phyloP scores from a whole-genome alignment of 768 basidiomycete species.

The Sarcodon aspratus region DNA sequence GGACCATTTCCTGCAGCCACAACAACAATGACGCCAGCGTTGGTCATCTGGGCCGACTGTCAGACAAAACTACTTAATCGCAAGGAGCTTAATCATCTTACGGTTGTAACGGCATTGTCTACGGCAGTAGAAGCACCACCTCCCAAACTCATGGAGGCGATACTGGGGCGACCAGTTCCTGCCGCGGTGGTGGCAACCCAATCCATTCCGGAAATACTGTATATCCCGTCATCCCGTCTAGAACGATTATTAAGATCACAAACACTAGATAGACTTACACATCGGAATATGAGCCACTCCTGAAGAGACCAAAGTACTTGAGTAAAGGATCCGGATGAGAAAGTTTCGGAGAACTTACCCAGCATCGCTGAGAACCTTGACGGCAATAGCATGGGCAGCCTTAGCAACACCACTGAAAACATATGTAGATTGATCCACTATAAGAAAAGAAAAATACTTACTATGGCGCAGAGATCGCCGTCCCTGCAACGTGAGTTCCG shows the following conservation, averaged over 20 bases:
- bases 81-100: not conserved
- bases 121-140: slow-evolving; percentile 16
- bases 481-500: slow-evolving; percentile 81
- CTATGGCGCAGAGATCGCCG: slow-evolving; percentile 74
- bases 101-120: slow-evolving; percentile 20
- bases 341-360: slow-evolving; percentile 14
- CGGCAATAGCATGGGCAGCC: slow-evolving; percentile 23
- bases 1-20: slow-evolving; percentile 9
- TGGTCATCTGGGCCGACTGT: slow-evolving; percentile 15
- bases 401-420: slow-evolving; percentile 13
- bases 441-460: slow-evolving; percentile 22
- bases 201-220: slow-evolving; percentile 21
- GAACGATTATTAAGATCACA: not conserved
- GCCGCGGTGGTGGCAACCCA: slow-evolving; percentile 15
- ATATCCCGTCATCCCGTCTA: not conserved
- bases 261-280: slow-evolving; percentile 1
- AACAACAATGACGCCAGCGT: slow-evolving; percentile 19
- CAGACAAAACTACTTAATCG: not conserved
- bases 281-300: slow-evolving; percentile 3
- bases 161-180: slow-evolving; percentile 16
- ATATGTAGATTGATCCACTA: not conserved
- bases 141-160: slow-evolving; percentile 27
- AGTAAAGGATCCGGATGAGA: not conserved
- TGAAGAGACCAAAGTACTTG: not conserved
- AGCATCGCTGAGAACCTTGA: slow-evolving; percentile 28